These are phyloP conservation scores for Quaeritorhiza haematococci DNA, from an alignment of 371 early-diverging fungal genomes.

Conservation along the genomic window DNA sequence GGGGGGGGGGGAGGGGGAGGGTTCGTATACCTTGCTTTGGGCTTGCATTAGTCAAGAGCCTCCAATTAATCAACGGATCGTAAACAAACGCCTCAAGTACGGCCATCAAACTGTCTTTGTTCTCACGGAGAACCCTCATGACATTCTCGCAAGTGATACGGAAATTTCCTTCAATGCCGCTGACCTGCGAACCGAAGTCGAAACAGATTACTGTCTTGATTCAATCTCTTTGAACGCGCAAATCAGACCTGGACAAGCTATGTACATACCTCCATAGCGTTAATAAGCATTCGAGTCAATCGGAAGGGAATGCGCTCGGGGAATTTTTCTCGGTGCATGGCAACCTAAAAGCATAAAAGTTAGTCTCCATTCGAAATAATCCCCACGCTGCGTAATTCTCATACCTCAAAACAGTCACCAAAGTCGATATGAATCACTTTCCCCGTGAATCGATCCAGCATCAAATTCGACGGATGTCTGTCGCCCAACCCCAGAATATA, in stretches of 20 bases:
- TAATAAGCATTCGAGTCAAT: constrained; percentile 94
- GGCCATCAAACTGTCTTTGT: constrained; percentile 97
- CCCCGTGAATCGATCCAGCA: constrained; percentile 89
- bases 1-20: too few relatives aligned
- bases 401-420: constrained; percentile 97
- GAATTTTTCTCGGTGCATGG: constrained; percentile 94
- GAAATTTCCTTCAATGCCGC: constrained; percentile 94
- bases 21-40: constrained; percentile 26
- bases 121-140: constrained; percentile 91
- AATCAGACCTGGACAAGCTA: background rate
- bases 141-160: constrained; percentile 93
- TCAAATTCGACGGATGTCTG: constrained; percentile 96
- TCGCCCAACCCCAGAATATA: constrained; percentile 98
- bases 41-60: constrained; percentile 46
- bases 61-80: constrained; percentile 96
- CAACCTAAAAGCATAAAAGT: constrained; percentile 51
- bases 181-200: constrained; percentile 27
- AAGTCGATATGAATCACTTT: constrained; percentile 98
- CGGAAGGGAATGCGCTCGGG: constrained; percentile 98
- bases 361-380: background rate
- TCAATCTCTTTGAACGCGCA: background rate
- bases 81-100: constrained; percentile 97
- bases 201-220: background rate
- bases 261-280: constrained; percentile 88
- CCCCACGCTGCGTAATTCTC: background rate